Conservation (phyloP, 176 grass and related monocot species). For the Typha latifolia region DNA sequence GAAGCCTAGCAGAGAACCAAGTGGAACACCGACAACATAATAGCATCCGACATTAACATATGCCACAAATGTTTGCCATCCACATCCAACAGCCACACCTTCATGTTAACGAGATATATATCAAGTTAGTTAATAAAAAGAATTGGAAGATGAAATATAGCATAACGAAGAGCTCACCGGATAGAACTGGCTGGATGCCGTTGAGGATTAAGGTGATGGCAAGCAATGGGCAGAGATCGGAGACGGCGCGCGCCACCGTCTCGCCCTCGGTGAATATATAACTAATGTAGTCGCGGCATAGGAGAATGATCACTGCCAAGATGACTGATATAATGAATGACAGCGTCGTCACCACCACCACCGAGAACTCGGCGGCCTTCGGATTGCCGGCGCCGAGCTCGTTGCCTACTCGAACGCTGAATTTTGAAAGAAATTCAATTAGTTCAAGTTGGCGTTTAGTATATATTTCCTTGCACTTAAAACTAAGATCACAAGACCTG, state of each 20-base stretch:
- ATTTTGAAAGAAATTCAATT: not conserved
- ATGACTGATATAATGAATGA: constrained; percentile 21
- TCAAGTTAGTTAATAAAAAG: not conserved
- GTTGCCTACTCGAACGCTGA: constrained; percentile 71
- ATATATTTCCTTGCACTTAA: no score
- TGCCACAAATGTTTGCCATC: constrained; percentile 88
- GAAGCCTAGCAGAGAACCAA: constrained; percentile 59
- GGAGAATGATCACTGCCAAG: constrained; percentile 33
- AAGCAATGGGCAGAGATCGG: constrained; percentile 59
- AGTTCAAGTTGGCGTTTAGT: no score
- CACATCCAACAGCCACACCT: constrained; percentile 94
- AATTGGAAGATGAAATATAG: not conserved
- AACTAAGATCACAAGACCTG: constrained; percentile 27
- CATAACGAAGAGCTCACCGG: constrained; percentile 27
- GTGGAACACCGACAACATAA: constrained; percentile 68
- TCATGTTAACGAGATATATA: not conserved
- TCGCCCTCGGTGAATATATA: constrained; percentile 70
- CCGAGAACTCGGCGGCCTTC: constrained; percentile 55
- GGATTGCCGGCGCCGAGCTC: constrained; percentile 73
- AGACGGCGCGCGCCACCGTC: constrained; percentile 39
- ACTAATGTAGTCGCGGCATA: constrained; percentile 54
- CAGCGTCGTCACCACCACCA: constrained; percentile 40
- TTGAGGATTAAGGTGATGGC: constrained; percentile 52
- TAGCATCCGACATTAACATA: constrained; percentile 89
- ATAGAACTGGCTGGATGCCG: constrained; percentile 70